Evolutionary conservation across 306 rosid species (phyloP).

Genomic region (Trifolium repens): DNA sequence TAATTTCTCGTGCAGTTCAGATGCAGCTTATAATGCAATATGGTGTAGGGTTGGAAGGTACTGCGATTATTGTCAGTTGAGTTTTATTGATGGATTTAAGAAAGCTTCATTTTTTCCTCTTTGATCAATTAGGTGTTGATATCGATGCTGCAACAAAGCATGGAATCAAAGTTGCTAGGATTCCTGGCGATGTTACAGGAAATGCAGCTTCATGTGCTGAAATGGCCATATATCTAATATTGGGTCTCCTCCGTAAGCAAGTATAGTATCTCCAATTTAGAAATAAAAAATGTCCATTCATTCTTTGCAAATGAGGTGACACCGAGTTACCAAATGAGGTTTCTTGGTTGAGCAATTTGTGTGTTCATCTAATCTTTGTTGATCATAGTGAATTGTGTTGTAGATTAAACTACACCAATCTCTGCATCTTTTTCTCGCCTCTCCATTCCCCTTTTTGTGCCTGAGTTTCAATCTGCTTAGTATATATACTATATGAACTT

Average conservation of each 20-base stretch:
- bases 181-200: conserved; percentile 70
- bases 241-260: conserved; percentile 92
- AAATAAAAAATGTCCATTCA: background rate
- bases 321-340: background rate
- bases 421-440: background rate
- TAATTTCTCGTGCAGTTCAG: conserved; percentile 68
- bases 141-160: conserved; percentile 83
- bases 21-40: conserved; percentile 88
- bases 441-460: background rate
- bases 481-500: background rate
- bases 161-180: conserved; percentile 92
- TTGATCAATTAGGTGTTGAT: conserved; percentile 68
- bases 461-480: background rate
- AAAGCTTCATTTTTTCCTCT: conserved; percentile 25
- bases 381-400: background rate
- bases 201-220: conserved; percentile 92
- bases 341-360: background rate
- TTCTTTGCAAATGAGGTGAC: background rate
- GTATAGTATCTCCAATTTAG: conserved; percentile 50
- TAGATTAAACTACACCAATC: background rate
- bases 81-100: conserved; percentile 7
- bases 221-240: conserved; percentile 82
- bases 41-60: conserved; percentile 96
- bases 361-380: background rate
- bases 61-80: conserved; percentile 16